phyloP scores from a whole-genome alignment of 306 rosid genomes.

The Cyclanthera cordifolia region DNA sequence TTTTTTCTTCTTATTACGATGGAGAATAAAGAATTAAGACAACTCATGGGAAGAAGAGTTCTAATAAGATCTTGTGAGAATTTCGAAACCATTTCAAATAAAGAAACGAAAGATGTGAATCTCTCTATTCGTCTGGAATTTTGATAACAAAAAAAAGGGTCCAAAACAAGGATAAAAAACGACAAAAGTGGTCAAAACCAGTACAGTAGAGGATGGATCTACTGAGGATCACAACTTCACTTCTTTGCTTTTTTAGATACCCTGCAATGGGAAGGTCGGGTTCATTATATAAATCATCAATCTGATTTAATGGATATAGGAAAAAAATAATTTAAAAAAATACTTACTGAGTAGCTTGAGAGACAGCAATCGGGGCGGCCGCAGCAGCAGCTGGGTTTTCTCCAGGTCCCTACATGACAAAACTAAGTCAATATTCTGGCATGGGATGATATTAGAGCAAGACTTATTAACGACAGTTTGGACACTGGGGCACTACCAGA shows the following conservation, averaged over 20 bases:
- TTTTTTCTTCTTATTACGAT: too few relatives aligned
- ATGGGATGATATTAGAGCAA: too few relatives aligned
- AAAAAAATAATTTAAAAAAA: background rate
- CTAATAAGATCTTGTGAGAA: too few relatives aligned
- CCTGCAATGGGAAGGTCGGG: constrained; percentile 28
- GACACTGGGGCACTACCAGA: too few relatives aligned
- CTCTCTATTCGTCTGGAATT: constrained; percentile 11
- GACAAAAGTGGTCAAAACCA: constrained; percentile 11
- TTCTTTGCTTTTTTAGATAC: constrained; percentile 65
- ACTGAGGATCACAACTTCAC: constrained; percentile 22
- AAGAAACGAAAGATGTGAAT: background rate
- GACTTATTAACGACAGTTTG: too few relatives aligned
- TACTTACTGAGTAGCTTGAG: constrained; percentile 63
- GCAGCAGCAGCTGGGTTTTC: constrained; percentile 34
- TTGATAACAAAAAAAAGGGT: constrained; percentile 5
- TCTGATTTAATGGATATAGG: background rate
- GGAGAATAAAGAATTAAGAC: too few relatives aligned
- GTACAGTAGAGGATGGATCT: constrained; percentile 6
- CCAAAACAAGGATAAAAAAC: background rate
- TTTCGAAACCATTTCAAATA: background rate
- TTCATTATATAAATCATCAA: background rate
- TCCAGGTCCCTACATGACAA: constrained; percentile 57
- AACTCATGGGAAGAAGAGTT: too few relatives aligned
- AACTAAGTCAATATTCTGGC: background rate
- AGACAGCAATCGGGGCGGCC: constrained; percentile 22